Evolutionary conservation across 2,329 filamentous ascomycete genomes (phyloP).

Genomic region (Rhexocercosporidium sp.): DNA sequence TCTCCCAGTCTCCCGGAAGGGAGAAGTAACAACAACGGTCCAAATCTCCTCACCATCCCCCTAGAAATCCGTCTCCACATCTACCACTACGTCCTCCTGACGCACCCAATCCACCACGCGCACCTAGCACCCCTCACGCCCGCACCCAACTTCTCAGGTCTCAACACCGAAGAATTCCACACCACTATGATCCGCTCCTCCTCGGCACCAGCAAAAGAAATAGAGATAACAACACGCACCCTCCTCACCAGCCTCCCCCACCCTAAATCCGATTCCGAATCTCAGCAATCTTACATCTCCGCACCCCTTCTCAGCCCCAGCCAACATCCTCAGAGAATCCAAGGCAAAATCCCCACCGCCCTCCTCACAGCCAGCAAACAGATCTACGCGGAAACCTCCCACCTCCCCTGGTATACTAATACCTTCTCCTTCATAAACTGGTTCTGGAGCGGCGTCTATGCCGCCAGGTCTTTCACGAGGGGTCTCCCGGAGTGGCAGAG

Average conservation of each 20-base stretch:
- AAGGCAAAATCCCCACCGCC: constrained; percentile 48
- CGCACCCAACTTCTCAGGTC: constrained; percentile 1
- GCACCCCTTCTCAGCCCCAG: neutral
- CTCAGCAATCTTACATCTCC: neutral
- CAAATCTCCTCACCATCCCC: constrained; percentile 46
- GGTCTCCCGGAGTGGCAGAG: constrained; percentile 50
- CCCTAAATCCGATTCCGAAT: neutral
- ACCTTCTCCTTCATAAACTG: constrained; percentile 54
- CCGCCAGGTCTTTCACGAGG: constrained; percentile 46
- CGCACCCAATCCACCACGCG: constrained; percentile 46
- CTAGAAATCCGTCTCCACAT: constrained; percentile 54
- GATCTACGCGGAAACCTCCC: constrained; percentile 50
- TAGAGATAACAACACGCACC: neutral
- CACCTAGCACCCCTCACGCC: constrained; percentile 45
- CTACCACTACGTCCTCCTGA: constrained; percentile 49
- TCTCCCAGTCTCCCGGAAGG: neutral
- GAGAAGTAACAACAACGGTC: neutral
- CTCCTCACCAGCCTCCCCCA: neutral
- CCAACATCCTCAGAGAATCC: constrained; percentile 34
- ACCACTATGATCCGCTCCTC: constrained; percentile 10
- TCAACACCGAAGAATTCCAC: constrained; percentile 18
- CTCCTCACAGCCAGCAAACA: constrained; percentile 48
- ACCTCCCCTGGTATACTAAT: constrained; percentile 49
- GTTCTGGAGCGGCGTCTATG: constrained; percentile 52
- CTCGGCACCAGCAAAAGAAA: neutral